Evolutionary conservation across 371 early-diverging fungal genomes (phyloP), one percentile per base, ranked within the genome.

Genomic region (Circinella umbellata): DNA sequence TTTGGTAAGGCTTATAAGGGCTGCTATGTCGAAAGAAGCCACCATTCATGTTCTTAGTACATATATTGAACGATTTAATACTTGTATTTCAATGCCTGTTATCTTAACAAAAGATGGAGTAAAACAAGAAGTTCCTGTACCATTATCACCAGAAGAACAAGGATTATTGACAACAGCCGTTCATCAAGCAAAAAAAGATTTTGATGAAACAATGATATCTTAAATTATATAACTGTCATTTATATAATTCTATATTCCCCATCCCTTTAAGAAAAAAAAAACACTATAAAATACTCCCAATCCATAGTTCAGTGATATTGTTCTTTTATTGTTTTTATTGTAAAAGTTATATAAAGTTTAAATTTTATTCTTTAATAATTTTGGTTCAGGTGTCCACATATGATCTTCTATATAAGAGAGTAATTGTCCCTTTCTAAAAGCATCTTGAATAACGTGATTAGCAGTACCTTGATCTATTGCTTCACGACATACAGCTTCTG

Each of bases 401-500:
- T 79, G 79, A 39, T 72, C 68, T 42, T 67, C 68, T 38, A 85
- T 85, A 69, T 73, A 82, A 59, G 75, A 59, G 13, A 71, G 38
- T 14, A 71, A 61, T 48, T 70, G 66, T 14, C 53, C 66, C 37
- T 70, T 53, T 6, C 53, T 39, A 9, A 36, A 35, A 51, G 73
- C 80, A 66, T 37, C 34, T 13, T 53, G 73, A 4, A 77, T 70
- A 34, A 78, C 73, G 4, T 65, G 8, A 64, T 72, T 75, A 34
- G 84, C 86, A 34, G 86, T 57, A 8, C 85, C 89, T 69, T 90
- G 91, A 17, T 83, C 73, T 14, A 87, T 77, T 10, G 93, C 87
- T 76, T 89, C 85, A 37, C 82, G 71, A 65, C 88, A 82, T n/a
- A 95, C 90, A 37, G 91, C 92, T 1, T 89, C 88, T 17, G 95